These are phyloP conservation scores for Tylopilus rubrobrunneus DNA, from an alignment of 768 basidiomycete genomes.

Conservation along the genomic window DNA sequence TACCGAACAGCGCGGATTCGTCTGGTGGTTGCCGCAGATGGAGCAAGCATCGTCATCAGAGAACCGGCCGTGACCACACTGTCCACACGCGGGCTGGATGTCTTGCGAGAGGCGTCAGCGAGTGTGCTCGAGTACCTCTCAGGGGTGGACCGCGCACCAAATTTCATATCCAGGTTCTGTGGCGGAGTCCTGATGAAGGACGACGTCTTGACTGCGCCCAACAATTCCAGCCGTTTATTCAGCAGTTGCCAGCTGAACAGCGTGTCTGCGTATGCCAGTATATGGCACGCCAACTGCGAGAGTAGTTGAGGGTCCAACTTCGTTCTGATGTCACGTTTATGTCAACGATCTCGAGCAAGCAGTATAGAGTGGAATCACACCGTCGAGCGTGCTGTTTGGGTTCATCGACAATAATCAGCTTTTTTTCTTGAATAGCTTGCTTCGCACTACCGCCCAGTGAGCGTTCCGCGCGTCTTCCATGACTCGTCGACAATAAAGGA, in stretches of 20 bases:
- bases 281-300: conserved; percentile 47
- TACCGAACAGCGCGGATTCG: conserved; percentile 57
- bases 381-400: conserved; percentile 8
- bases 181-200: conserved; percentile 20
- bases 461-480: conserved; percentile 38
- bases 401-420: conserved; percentile 35
- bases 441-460: conserved; percentile 38
- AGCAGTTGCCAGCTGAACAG: conserved; percentile 70
- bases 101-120: conserved; percentile 30
- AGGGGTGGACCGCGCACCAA: conserved; percentile 11
- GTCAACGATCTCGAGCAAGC: neutral
- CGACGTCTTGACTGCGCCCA: conserved; percentile 54
- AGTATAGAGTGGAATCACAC: conserved; percentile 5
- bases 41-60: conserved; percentile 39
- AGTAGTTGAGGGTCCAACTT: conserved; percentile 29
- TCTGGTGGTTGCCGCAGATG: conserved; percentile 40
- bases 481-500: conserved; percentile 42
- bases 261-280: conserved; percentile 71
- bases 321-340: conserved; percentile 3
- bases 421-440: conserved; percentile 32
- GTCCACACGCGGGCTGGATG: conserved; percentile 44
- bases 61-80: conserved; percentile 37
- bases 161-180: conserved; percentile 36
- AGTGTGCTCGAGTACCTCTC: neutral
- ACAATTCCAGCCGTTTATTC: conserved; percentile 67